A percentile compares a stretch with the other conserved stretches of the same genome.
Evolutionary conservation across 352 stramenopile species (phyloP).

Genomic region (Globisporangium ultimum): DNA sequence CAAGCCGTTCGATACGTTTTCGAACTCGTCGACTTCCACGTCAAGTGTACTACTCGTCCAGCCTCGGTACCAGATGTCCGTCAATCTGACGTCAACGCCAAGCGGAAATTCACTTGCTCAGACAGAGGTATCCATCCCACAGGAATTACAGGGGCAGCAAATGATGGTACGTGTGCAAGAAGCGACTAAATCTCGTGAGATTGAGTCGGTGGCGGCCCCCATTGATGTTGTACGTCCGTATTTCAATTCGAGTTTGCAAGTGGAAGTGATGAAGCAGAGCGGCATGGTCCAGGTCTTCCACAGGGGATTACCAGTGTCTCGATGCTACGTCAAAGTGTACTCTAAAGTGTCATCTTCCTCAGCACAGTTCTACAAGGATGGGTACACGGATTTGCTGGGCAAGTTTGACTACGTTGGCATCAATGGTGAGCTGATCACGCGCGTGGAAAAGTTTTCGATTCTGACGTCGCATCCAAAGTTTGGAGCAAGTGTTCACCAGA

Average conservation of each 20-base stretch:
- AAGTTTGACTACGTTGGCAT: slow-evolving; percentile 72
- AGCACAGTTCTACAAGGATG: slow-evolving; percentile 76
- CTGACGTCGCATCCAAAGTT: slow-evolving; percentile 1
- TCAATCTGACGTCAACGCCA: slow-evolving; percentile 19
- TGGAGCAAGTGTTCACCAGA: slow-evolving; percentile 1
- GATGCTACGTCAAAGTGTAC: slow-evolving; percentile 76
- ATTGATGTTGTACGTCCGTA: slow-evolving; percentile 42
- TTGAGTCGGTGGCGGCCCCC: slow-evolving; percentile 18
- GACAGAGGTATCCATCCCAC: slow-evolving; percentile 25
- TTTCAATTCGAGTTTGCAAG: slow-evolving; percentile 45
- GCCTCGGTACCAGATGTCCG: slow-evolving; percentile 29
- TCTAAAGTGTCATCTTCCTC: slow-evolving; percentile 22
- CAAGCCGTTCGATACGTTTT: slow-evolving; percentile 51
- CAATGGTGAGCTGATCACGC: slow-evolving; percentile 23
- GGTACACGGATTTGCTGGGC: slow-evolving; percentile 72
- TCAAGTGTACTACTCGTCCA: slow-evolving; percentile 46
- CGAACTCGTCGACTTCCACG: slow-evolving; percentile 24
- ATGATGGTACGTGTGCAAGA: slow-evolving; percentile 53
- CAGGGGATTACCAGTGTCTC: slow-evolving; percentile 28
- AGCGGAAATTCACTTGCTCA: slow-evolving; percentile 8
- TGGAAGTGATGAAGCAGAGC: slow-evolving; percentile 40
- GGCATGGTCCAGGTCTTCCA: slow-evolving; percentile 56
- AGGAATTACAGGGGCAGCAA: slow-evolving; percentile 23
- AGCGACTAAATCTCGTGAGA: slow-evolving; percentile 19
- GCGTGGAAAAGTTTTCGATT: slow-evolving; percentile 5